These are phyloP conservation scores for Candida ortonii DNA, from an alignment of 805 yeast species.

Conservation along the genomic window DNA sequence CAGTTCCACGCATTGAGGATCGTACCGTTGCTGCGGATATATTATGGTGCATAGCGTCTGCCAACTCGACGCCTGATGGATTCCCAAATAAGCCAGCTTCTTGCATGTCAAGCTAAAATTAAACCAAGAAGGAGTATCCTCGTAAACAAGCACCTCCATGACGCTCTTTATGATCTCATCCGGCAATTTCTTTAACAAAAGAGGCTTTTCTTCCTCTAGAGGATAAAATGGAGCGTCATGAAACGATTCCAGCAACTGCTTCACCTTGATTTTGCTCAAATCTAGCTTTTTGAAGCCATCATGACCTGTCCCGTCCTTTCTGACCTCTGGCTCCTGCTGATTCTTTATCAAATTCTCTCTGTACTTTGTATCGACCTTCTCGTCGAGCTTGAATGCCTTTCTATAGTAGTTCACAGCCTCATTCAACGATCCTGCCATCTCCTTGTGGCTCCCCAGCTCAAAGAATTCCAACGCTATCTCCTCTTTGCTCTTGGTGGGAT, in stretches of 20 bases:
- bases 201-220: conserved; percentile 35
- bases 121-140: conserved; percentile 64
- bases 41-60: conserved; percentile 46
- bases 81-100: conserved; percentile 54
- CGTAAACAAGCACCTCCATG: conserved; percentile 43
- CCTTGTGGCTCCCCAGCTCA: conserved; percentile 70
- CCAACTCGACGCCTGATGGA: conserved; percentile 50
- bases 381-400: conserved; percentile 59
- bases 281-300: conserved; percentile 31
- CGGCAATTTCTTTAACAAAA: conserved; percentile 46
- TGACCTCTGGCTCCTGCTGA: conserved; percentile 20
- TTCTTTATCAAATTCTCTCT: conserved; percentile 46
- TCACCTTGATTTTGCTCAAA: conserved; percentile 42
- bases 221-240: conserved; percentile 27
- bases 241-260: conserved; percentile 37
- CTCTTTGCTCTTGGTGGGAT: conserved; percentile 31
- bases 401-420: conserved; percentile 77
- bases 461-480: conserved; percentile 58
- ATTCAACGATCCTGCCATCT: conserved; percentile 69
- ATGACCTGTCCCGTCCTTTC: conserved; percentile 15
- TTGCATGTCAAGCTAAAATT: conserved; percentile 58
- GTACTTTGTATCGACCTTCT: conserved; percentile 64
- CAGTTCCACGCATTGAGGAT: conserved; percentile 38
- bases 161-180: conserved; percentile 56
- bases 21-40: conserved; percentile 55